Evolutionary conservation across 306 rosid genomes (phyloP).

Genomic region (Begonia peltatifolia): DNA sequence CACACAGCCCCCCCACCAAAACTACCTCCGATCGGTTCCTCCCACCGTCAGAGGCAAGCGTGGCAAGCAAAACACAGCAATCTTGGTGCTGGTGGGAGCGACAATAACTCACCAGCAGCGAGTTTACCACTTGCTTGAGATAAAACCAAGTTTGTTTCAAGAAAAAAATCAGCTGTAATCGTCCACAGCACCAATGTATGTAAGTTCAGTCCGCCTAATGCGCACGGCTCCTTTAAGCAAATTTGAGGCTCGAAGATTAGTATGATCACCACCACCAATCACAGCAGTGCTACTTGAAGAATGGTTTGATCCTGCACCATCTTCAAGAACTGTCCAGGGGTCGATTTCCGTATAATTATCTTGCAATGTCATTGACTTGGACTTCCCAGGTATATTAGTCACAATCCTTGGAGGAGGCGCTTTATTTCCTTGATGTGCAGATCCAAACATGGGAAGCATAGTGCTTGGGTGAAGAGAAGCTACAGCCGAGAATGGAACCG

Average conservation of each 20-base stretch:
- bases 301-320: slow-evolving; percentile 80
- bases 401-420: slow-evolving; percentile 28
- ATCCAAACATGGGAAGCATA: slow-evolving; percentile 26
- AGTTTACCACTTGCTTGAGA: slow-evolving; percentile 25
- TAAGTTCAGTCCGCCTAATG: slow-evolving; percentile 83
- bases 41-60: slow-evolving; percentile 5
- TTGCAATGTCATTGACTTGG: slow-evolving; percentile 32
- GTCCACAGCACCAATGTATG: slow-evolving; percentile 76
- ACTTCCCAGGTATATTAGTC: slow-evolving; percentile 43
- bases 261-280: slow-evolving; percentile 56
- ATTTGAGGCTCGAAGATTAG: slow-evolving; percentile 63
- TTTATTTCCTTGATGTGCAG: slow-evolving; percentile 39
- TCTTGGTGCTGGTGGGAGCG: slow-evolving; percentile 3
- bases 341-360: slow-evolving; percentile 61
- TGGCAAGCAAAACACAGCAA: slow-evolving; percentile 4
- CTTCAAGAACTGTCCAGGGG: slow-evolving; percentile 93
- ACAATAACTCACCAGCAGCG: slow-evolving; percentile 21
- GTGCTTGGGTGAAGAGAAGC: slow-evolving; percentile 44
- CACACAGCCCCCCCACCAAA: slow-evolving; percentile 4
- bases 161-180: slow-evolving; percentile 58
- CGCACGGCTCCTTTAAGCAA: slow-evolving; percentile 90
- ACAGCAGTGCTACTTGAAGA: slow-evolving; percentile 38
- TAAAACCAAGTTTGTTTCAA: slow-evolving; percentile 25
- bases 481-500: slow-evolving; percentile 38
- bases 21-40: neutral